Evolutionary conservation across 73 alveolate species (phyloP).

Genomic region (Paramecium sexaurelia): DNA sequence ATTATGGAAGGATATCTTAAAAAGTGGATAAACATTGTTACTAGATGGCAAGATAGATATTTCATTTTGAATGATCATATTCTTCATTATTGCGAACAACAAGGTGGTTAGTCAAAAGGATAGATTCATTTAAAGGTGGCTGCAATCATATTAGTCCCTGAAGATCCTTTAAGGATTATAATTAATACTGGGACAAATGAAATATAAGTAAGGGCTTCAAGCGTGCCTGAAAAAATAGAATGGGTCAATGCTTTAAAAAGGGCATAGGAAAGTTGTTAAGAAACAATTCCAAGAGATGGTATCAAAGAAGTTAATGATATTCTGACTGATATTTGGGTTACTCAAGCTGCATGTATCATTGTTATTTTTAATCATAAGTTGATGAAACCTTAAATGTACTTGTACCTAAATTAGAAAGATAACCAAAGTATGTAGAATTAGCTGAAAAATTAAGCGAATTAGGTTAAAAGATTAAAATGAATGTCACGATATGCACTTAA

Average conservation of each 20-base stretch:
- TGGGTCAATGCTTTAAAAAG: conserved; percentile 60
- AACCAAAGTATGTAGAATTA: neutral
- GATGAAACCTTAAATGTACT: conserved; percentile 61
- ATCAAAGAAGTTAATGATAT: conserved; percentile 21
- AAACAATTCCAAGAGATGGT: neutral
- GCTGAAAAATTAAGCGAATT: conserved; percentile 38
- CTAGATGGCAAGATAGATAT: conserved; percentile 72
- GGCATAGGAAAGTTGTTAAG: conserved; percentile 28
- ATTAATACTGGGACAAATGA: conserved; percentile 60
- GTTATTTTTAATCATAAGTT: neutral
- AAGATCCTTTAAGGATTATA: conserved; percentile 62
- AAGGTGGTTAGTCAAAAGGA: conserved; percentile 67
- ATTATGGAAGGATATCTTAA: conserved; percentile 74
- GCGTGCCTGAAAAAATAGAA: conserved; percentile 38
- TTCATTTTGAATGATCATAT: conserved; percentile 66
- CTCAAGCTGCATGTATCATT: conserved; percentile 8
- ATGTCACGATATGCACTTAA: conserved; percentile 11
- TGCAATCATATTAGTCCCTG: conserved; percentile 63
- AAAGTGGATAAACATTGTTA: conserved; percentile 64
- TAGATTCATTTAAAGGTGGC: conserved; percentile 65
- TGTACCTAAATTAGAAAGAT: conserved; percentile 49
- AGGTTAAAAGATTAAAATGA: neutral
- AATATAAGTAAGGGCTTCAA: conserved; percentile 58
- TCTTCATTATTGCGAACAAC: conserved; percentile 66
- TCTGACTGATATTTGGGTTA: conserved; percentile 56